Conservation (phyloP, 2,329 filamentous ascomycete species). For the Colletotrichum magnum region DNA sequence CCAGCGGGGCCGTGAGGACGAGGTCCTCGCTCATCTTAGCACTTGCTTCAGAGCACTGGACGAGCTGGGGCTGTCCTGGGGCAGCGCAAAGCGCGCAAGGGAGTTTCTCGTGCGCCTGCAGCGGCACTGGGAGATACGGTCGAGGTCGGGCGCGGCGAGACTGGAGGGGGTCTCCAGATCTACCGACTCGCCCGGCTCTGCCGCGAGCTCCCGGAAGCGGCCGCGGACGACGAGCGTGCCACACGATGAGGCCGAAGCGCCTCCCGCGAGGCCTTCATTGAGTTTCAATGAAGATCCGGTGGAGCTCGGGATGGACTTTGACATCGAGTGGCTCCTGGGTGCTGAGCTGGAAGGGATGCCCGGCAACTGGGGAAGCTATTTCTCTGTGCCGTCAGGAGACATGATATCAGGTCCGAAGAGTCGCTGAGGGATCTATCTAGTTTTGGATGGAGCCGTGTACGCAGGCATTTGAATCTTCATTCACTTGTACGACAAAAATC, state of each 20-base stretch:
- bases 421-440: background rate
- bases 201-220: background rate
- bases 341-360: background rate
- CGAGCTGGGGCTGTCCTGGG: conserved; percentile 38
- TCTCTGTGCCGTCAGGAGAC: background rate
- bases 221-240: background rate
- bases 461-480: too few species aligned
- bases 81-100: conserved; percentile 43
- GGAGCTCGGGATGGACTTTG: background rate
- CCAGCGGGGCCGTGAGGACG: background rate
- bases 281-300: background rate
- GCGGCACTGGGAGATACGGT: conserved; percentile 21
- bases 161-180: background rate
- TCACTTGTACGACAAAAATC: too few species aligned
- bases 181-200: background rate
- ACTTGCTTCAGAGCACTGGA: conserved; percentile 12
- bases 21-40: background rate
- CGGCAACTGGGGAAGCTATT: background rate
- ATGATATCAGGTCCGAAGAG: background rate
- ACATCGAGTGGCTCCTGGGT: background rate
- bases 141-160: background rate
- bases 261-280: background rate
- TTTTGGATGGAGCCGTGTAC: too few species aligned
- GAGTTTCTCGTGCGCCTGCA: conserved; percentile 45
- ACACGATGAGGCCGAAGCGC: background rate